Conservation (phyloP, 495 filamentous ascomycete genomes). For the Penicillium parvum region DNA sequence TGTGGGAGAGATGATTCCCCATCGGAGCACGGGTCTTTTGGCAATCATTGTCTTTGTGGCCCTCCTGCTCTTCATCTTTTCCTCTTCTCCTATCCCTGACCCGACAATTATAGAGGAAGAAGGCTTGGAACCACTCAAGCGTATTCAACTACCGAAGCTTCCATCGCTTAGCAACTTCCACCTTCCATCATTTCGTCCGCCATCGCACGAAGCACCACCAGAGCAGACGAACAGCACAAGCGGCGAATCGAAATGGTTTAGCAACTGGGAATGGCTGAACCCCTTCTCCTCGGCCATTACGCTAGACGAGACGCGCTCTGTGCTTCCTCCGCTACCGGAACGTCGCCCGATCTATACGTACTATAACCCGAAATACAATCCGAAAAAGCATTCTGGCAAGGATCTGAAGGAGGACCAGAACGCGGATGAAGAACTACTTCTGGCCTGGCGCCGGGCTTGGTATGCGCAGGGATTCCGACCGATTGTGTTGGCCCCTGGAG, state of each 20-base stretch:
- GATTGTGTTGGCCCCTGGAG: constrained; percentile 70
- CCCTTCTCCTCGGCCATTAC: constrained; percentile 86
- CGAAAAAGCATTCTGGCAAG: constrained; percentile 36
- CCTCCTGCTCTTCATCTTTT: constrained; percentile 44
- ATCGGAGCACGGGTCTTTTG: constrained; percentile 40
- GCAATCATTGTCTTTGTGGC: constrained; percentile 41
- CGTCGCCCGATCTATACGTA: constrained; percentile 88
- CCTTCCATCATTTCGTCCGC: constrained; percentile 54
- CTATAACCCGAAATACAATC: constrained; percentile 61
- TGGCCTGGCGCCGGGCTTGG: constrained; percentile 90
- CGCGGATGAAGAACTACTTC: constrained; percentile 72
- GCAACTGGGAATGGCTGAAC: constrained; percentile 80
- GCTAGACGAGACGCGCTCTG: constrained; percentile 77
- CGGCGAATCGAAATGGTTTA: constrained; percentile 79
- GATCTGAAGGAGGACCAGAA: constrained; percentile 56
- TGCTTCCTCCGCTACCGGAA: constrained; percentile 72
- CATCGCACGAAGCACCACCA: constrained; percentile 73
- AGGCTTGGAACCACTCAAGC: constrained; percentile 28
- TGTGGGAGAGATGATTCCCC: constrained; percentile 41
- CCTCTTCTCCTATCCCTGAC: constrained; percentile 35
- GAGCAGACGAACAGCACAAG: constrained; percentile 75
- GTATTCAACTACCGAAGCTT: constrained; percentile 38
- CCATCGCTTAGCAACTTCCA: constrained; percentile 36
- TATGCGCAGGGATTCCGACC: constrained; percentile 91
- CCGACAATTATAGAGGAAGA: constrained; percentile 2